These are phyloP conservation scores for Cutaneotrichosporon sp. DNA, from an alignment of 1,284 basidiomycete genomes.

Conservation along the genomic window DNA sequence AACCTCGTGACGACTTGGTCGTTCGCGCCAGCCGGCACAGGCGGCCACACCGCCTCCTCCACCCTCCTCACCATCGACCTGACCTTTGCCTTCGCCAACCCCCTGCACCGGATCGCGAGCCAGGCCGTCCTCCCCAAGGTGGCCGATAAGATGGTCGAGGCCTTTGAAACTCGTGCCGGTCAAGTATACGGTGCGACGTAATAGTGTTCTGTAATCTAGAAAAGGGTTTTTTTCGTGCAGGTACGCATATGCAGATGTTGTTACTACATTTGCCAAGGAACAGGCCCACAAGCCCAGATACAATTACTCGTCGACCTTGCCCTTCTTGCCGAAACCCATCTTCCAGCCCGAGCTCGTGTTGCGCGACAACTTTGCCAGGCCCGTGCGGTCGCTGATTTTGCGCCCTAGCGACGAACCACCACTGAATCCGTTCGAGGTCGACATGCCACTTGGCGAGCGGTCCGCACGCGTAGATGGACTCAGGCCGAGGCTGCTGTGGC, in stretches of 20 bases:
- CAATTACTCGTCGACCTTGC: slow-evolving; percentile 31
- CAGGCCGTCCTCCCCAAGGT: slow-evolving; percentile 81
- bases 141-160: slow-evolving; percentile 82
- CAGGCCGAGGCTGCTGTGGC: background rate
- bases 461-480: background rate
- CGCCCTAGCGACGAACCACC: slow-evolving; percentile 19
- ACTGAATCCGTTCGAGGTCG: slow-evolving; percentile 12
- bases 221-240: no score
- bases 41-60: background rate
- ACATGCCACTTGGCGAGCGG: background rate
- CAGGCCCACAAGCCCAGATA: background rate
- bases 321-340: slow-evolving; percentile 49
- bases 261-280: background rate
- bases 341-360: slow-evolving; percentile 44
- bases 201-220: background rate
- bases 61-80: slow-evolving; percentile 79
- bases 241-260: slow-evolving; percentile 8
- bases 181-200: slow-evolving; percentile 60
- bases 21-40: slow-evolving; percentile 11
- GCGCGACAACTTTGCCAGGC: slow-evolving; percentile 38
- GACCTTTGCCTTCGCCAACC: slow-evolving; percentile 81
- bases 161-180: slow-evolving; percentile 80
- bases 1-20: slow-evolving; percentile 71
- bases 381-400: slow-evolving; percentile 20
- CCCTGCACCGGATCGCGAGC: slow-evolving; percentile 77